These are phyloP conservation scores for Lasiosphaeria ovina DNA, from an alignment of 495 filamentous ascomycete genomes.

Conservation along the genomic window DNA sequence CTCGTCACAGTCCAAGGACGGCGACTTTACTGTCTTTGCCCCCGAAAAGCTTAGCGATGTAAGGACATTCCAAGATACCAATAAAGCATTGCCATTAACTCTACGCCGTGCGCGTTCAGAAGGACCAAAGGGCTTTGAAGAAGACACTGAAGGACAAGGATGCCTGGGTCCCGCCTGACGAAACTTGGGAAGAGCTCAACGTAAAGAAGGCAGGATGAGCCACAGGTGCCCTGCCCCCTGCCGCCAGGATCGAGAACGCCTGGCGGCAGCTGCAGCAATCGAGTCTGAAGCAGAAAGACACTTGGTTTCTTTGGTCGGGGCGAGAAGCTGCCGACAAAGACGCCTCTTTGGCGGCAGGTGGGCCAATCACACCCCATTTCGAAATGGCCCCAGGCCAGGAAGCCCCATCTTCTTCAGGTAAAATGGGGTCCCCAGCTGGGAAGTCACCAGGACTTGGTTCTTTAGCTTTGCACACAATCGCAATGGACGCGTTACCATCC, in stretches of 20 bases:
- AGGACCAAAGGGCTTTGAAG: conserved; percentile 1
- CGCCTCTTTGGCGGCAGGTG: too few species aligned
- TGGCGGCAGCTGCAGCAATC: background rate
- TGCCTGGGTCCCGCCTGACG: background rate
- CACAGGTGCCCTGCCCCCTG: background rate
- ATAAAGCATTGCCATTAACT: background rate
- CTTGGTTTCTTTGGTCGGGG: background rate
- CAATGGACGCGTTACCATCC: too few species aligned
- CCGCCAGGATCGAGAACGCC: background rate
- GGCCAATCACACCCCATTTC: too few species aligned
- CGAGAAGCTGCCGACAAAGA: too few species aligned
- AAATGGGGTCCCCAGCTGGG: too few species aligned
- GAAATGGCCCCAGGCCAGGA: too few species aligned
- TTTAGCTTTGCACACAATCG: too few species aligned
- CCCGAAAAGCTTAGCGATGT: background rate
- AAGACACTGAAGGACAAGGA: conserved; percentile 4
- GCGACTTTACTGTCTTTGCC: conserved; percentile 1
- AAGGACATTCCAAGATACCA: background rate
- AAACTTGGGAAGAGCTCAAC: conserved; percentile 5
- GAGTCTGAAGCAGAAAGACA: background rate
- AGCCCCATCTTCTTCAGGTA: too few species aligned
- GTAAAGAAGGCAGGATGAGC: background rate
- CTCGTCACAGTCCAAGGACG: conserved; percentile 7
- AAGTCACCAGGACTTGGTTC: too few species aligned
- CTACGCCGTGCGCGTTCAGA: background rate